Evolutionary conservation across 768 basidiomycete species (phyloP).

Genomic region (Polyporus arcularius): DNA sequence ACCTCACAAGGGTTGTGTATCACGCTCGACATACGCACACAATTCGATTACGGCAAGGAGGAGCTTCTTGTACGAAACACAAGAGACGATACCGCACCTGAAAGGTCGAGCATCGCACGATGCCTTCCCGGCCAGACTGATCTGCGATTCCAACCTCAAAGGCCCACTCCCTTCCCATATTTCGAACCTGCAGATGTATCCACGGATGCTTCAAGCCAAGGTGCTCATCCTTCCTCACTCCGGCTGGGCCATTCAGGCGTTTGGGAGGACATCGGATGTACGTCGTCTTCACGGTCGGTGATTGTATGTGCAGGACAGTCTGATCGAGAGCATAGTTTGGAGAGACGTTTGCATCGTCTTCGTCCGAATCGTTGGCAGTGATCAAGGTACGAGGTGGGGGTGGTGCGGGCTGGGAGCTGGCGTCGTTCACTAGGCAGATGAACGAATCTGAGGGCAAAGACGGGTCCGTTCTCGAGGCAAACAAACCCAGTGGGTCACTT

Average conservation of each 20-base stretch:
- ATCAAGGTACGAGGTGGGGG: conserved; percentile 48
- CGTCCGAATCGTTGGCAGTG: conserved; percentile 31
- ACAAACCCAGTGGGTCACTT: conserved; percentile 61
- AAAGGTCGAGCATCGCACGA: conserved; percentile 74
- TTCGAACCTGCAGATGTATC: conserved; percentile 75
- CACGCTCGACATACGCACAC: neutral
- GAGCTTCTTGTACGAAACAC: neutral
- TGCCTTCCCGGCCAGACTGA: conserved; percentile 55
- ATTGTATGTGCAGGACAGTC: conserved; percentile 78
- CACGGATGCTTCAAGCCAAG: conserved; percentile 70
- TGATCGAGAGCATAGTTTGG: conserved; percentile 49
- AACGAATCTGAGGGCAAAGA: conserved; percentile 62
- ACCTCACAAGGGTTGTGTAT: neutral
- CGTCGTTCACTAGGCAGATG: conserved; percentile 63
- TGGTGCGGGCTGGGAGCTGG: conserved; percentile 49
- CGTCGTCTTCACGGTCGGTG: conserved; percentile 67
- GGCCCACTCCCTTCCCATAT: conserved; percentile 67
- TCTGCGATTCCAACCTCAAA: conserved; percentile 79
- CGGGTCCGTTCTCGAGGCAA: conserved; percentile 48
- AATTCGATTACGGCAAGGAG: conserved; percentile 19
- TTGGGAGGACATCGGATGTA: conserved; percentile 64
- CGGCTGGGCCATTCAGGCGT: neutral
- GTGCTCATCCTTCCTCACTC: conserved; percentile 24
- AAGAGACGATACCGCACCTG: conserved; percentile 51
- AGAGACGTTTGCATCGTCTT: conserved; percentile 17